Conservation (phyloP, 2,329 filamentous ascomycete genomes). For the Xylariaceae sp. region DNA sequence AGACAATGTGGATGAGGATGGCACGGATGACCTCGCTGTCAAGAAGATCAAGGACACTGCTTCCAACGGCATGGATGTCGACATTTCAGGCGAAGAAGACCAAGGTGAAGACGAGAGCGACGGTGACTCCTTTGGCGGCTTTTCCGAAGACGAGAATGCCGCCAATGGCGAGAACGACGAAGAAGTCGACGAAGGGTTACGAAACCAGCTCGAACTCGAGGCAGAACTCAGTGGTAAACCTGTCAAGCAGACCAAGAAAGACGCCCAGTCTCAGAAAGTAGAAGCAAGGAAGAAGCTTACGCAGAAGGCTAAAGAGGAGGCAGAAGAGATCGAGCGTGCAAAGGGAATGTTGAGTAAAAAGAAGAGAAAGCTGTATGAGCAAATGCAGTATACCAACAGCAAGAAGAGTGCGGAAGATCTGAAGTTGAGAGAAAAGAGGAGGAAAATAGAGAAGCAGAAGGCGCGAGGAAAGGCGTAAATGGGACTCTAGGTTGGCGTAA, state of each 20-base stretch:
- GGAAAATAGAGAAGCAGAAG: conserved; percentile 71
- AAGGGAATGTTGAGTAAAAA: conserved; percentile 99
- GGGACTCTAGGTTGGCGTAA: conserved; percentile 3
- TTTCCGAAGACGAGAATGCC: conserved; percentile 47
- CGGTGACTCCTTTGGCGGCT: conserved; percentile 44
- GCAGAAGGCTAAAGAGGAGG: conserved; percentile 69
- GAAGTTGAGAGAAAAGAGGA: conserved; percentile 81
- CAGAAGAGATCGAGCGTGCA: conserved; percentile 83
- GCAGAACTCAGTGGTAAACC: conserved; percentile 77
- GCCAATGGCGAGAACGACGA: conserved; percentile 36
- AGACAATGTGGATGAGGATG: conserved; percentile 43
- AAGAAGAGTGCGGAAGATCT: conserved; percentile 89
- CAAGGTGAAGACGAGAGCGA: conserved; percentile 44
- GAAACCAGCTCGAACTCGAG: conserved; percentile 86
- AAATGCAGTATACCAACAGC: conserved; percentile 94
- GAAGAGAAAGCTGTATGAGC: conserved; percentile 95
- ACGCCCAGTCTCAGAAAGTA: conserved; percentile 61
- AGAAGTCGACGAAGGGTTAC: conserved; percentile 47
- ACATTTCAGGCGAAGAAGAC: conserved; percentile 44
- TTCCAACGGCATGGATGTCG: conserved; percentile 47
- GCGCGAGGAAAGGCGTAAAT: conserved; percentile 27
- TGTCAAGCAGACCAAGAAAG: conserved; percentile 46
- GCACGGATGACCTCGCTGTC: conserved; percentile 34
- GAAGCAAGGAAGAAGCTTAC: conserved; percentile 66
- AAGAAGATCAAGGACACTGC: conserved; percentile 38